Conservation (phyloP, 2,329 filamentous ascomycete species). For the Aspergillus niger region DNA sequence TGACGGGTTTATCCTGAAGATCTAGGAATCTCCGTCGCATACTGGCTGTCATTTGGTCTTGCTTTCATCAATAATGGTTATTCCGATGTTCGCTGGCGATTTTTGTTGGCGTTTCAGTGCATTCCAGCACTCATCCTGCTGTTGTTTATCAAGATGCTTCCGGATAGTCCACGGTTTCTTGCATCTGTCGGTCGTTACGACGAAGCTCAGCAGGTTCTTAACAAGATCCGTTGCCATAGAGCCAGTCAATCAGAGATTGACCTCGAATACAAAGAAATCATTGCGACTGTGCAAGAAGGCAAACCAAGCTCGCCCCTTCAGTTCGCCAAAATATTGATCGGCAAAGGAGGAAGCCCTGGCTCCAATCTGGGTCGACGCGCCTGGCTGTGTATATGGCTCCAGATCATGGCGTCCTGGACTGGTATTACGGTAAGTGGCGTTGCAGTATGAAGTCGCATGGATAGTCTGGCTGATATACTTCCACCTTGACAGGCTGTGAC, state of each 20-base stretch:
- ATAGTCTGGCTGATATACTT: too few relatives aligned
- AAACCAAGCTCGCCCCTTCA: constrained; percentile 40
- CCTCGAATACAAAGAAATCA: constrained; percentile 40
- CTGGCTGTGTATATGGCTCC: constrained; percentile 49
- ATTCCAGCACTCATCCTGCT: constrained; percentile 33
- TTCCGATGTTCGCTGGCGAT: constrained; percentile 38
- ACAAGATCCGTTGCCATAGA: constrained; percentile 32
- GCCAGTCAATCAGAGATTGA: constrained; percentile 32
- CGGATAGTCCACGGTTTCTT: constrained; percentile 37
- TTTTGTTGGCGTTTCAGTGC: constrained; percentile 39
- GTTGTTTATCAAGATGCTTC: constrained; percentile 34
- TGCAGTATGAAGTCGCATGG: too few relatives aligned
- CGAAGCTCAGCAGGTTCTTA: constrained; percentile 52
- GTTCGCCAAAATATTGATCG: constrained; percentile 42
- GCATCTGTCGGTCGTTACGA: constrained; percentile 43
- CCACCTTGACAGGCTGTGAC: constrained; percentile 35
- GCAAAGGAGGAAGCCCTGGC: constrained; percentile 33
- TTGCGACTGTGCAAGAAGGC: constrained; percentile 32
- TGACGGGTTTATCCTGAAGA: constrained; percentile 21
- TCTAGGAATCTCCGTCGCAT: constrained; percentile 49
- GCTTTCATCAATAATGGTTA: constrained; percentile 37
- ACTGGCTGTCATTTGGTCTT: constrained; percentile 43
- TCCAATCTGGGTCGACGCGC: constrained; percentile 42
- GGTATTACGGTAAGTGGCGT: constrained; percentile 42
- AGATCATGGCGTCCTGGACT: constrained; percentile 50